phyloP scores from a whole-genome alignment of 164 flowering plant species.

The Akebia trifoliata region DNA sequence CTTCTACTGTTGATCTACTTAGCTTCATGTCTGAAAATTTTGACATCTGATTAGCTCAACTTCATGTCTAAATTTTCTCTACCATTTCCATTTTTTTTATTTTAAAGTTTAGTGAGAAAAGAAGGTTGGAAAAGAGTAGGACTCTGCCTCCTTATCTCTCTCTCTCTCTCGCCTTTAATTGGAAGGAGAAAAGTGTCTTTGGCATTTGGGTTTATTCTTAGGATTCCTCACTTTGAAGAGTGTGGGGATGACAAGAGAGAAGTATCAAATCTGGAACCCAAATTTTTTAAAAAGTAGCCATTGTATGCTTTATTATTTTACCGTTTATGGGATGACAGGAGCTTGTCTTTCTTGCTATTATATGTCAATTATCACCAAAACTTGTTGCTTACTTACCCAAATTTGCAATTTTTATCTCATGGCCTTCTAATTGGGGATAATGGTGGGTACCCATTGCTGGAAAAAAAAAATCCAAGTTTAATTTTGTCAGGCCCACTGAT shows the following conservation, averaged over 20 bases:
- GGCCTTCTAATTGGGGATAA: not conserved
- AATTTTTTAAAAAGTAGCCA: conserved; percentile 12
- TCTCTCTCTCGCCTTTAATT: conserved; percentile 13
- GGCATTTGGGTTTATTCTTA: conserved; percentile 25
- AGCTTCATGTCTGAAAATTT: too few relatives aligned
- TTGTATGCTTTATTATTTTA: not conserved
- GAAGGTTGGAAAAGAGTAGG: conserved; percentile 16
- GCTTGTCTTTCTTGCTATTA: conserved; percentile 1
- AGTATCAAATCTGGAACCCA: not conserved
- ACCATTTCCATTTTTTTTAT: too few relatives aligned
- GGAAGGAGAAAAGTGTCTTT: conserved; percentile 16
- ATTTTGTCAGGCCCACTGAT: not conserved
- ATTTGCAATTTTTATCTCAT: not conserved
- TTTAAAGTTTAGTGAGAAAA: too few relatives aligned
- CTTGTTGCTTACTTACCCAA: not conserved
- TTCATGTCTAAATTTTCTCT: too few relatives aligned
- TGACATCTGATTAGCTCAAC: too few relatives aligned
- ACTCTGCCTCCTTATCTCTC: conserved; percentile 2
- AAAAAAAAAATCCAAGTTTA: conserved; percentile 8
- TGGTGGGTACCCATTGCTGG: conserved; percentile 6
- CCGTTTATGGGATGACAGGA: not conserved
- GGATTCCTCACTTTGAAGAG: conserved; percentile 28
- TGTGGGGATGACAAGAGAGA: not conserved
- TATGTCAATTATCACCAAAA: conserved; percentile 13
- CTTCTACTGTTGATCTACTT: too few relatives aligned